Conservation (phyloP, 2,329 filamentous ascomycete species). For the Malbranchea zuffiana region DNA sequence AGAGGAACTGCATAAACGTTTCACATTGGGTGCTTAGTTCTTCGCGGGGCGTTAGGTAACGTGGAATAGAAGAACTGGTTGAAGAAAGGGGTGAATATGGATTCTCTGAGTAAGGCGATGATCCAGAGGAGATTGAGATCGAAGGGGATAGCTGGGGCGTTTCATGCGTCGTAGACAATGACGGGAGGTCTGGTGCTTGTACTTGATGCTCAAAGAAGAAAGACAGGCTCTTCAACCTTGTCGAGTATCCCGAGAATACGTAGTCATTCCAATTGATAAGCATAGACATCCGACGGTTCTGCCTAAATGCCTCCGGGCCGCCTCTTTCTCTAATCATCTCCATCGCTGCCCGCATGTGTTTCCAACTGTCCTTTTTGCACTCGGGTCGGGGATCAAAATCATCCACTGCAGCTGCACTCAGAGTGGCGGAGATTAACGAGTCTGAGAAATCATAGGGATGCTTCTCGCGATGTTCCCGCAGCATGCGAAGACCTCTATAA, state of each 20-base stretch:
- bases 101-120: constrained; percentile 18
- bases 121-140: constrained; percentile 14
- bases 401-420: constrained; percentile 31
- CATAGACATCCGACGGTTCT: constrained; percentile 29
- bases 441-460: constrained; percentile 28
- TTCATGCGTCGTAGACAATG: constrained; percentile 2
- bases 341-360: constrained; percentile 31
- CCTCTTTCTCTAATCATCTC: constrained; percentile 31
- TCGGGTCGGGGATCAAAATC: constrained; percentile 31
- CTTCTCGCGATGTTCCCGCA: constrained; percentile 24
- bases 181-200: constrained; percentile 7
- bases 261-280: constrained; percentile 36
- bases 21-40: constrained; percentile 29
- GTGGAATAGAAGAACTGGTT: constrained; percentile 8
- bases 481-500: constrained; percentile 25
- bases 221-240: constrained; percentile 23
- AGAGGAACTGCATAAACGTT: constrained; percentile 30
- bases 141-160: constrained; percentile 5
- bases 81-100: constrained; percentile 9
- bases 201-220: constrained; percentile 29
- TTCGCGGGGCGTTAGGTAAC: constrained; percentile 17
- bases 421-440: constrained; percentile 29
- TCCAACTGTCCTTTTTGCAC: constrained; percentile 29
- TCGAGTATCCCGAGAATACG: constrained; percentile 28
- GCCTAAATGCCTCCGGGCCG: constrained; percentile 27